phyloP scores from a whole-genome alignment of 805 yeast species.

The Tetrapisispora iriomotensis region DNA sequence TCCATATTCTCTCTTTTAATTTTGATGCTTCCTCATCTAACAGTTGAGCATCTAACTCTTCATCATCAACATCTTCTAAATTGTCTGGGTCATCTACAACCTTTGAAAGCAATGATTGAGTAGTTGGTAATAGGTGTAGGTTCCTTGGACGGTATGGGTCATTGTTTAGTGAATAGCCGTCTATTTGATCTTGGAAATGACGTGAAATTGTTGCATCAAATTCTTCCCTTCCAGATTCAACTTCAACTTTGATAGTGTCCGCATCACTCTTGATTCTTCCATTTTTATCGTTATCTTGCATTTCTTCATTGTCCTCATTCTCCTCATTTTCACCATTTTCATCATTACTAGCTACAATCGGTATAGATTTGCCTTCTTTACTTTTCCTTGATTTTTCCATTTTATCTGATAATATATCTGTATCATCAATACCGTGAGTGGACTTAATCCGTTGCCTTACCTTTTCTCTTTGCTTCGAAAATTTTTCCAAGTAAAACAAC shows the following conservation, averaged over 20 bases:
- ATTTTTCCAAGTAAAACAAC: constrained; percentile 27
- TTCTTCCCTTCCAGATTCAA: constrained; percentile 10
- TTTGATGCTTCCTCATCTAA: constrained; percentile 60
- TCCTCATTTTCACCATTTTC: constrained; percentile 1
- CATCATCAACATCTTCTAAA: constrained; percentile 75
- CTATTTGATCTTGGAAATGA: constrained; percentile 25
- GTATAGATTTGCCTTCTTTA: constrained; percentile 10
- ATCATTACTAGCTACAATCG: neutral
- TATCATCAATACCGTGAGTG: constrained; percentile 27
- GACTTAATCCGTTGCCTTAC: constrained; percentile 20
- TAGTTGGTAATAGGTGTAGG: constrained; percentile 48
- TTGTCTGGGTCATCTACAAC: constrained; percentile 53
- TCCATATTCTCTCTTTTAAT: constrained; percentile 80
- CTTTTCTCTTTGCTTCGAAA: constrained; percentile 24
- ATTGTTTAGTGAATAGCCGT: constrained; percentile 29
- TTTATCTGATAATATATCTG: constrained; percentile 16
- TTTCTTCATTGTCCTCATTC: constrained; percentile 9
- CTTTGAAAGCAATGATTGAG: constrained; percentile 41
- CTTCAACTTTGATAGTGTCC: constrained; percentile 9
- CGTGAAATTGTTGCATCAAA: constrained; percentile 1
- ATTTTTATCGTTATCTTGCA: constrained; percentile 7
- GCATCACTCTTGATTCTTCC: constrained; percentile 3
- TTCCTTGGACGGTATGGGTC: constrained; percentile 45
- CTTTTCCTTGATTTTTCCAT: constrained; percentile 12
- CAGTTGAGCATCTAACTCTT: constrained; percentile 53